Conservation (phyloP, 495 filamentous ascomycete genomes). For the Stereocaulon alpinum region DNA sequence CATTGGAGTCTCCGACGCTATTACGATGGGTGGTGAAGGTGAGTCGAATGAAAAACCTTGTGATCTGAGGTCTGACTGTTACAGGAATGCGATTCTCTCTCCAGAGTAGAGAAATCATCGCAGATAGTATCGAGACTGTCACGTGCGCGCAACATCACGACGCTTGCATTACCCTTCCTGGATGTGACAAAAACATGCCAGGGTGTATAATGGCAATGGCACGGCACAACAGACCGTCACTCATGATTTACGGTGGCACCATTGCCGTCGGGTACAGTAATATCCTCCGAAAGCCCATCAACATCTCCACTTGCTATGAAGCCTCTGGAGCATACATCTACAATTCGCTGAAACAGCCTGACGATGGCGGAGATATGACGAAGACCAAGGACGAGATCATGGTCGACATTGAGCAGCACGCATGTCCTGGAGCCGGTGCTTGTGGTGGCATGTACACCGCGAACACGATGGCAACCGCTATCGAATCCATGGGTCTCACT, state of each 20-base stretch:
- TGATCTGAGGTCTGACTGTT: slow-evolving; percentile 9
- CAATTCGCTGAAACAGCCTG: slow-evolving; percentile 48
- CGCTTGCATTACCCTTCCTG: slow-evolving; percentile 88
- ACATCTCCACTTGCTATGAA: slow-evolving; percentile 86
- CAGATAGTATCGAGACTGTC: slow-evolving; percentile 87
- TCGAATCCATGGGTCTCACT: slow-evolving; percentile 89
- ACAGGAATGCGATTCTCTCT: slow-evolving; percentile 92
- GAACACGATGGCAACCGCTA: slow-evolving; percentile 94
- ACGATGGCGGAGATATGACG: slow-evolving; percentile 45
- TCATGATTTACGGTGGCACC: slow-evolving; percentile 84
- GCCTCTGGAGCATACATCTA: slow-evolving; percentile 81
- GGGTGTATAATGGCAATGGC: slow-evolving; percentile 76
- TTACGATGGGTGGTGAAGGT: slow-evolving; percentile 97
- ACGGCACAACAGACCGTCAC: slow-evolving; percentile 78
- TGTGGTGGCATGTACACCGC: slow-evolving; percentile 97
- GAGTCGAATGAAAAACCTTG: not conserved
- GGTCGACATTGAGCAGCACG: slow-evolving; percentile 73
- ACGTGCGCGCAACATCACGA: slow-evolving; percentile 85
- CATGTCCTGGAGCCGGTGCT: slow-evolving; percentile 86
- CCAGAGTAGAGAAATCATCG: slow-evolving; percentile 91
- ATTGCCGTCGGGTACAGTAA: slow-evolving; percentile 79
- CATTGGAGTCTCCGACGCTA: slow-evolving; percentile 85
- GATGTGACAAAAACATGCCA: slow-evolving; percentile 99
- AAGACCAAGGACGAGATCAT: slow-evolving; percentile 68
- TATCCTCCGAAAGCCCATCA: slow-evolving; percentile 69